Base-by-base conservation (phyloP, 2,329 filamentous ascomycete species). In the Ophiocordyceps australis region DNA sequence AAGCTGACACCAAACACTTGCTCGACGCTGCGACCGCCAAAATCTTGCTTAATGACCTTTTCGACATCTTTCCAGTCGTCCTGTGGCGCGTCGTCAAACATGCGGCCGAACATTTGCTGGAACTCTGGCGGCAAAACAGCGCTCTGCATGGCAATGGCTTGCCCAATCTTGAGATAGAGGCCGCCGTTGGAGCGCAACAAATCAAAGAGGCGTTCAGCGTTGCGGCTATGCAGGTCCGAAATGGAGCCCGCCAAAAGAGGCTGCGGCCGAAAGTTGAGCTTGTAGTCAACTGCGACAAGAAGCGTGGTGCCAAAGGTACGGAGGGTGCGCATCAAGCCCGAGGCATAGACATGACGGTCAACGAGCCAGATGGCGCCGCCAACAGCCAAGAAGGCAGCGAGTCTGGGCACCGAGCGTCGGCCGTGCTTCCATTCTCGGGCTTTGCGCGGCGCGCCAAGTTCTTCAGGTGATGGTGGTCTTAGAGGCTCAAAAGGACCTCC, bases 81-180 rank as follows among this genome's bases (percentile, higher is more conserved):
- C 59, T 94, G 85, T 20, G 86, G 85, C 34, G 89, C 89, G 55
- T 95, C 86, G 46, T 95, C 89, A 46, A 95, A 98, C 82, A 98
- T 94, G 41, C 77, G 68, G 14, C 76, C 63, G 45, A 98, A 98
- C 83, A 94, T 95, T 42, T 75, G 74, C 57, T 93, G 83, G 40
- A 95, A 95, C 50, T 93, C 83, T 0, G 85, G 80, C 15, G 89
- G 89, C 33, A 98, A 55, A 15, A 95, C 74, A 0, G 86, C 86
- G 37, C 79, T 86, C 59, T 98, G 89, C 89, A 95, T 95, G 10
- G 86, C 89, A 37, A 98, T 86, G 5, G 89, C 89, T 59, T 98
- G 89, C 1, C 89, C 89, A 30, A 98, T 94, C 62, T 98, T 98
- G 44, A 95, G 62, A 45, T 95, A 98, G 12, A 98, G 54, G 0